phyloP scores from a whole-genome alignment of 2,329 filamentous ascomycete genomes.

The Phialocephala sp. region DNA sequence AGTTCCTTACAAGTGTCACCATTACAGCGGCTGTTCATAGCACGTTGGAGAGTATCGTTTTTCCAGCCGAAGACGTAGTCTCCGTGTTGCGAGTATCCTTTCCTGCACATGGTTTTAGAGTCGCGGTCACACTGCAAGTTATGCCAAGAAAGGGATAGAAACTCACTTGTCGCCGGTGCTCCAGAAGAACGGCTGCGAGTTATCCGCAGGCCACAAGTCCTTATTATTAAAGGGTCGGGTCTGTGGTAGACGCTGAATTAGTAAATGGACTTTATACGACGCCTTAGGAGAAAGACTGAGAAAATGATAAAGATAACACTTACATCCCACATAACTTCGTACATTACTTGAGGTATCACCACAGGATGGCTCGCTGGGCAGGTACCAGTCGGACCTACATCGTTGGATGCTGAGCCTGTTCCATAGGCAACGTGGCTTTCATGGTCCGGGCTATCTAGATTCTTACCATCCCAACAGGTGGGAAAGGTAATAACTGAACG shows the following conservation, averaged over 20 bases:
- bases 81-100: constrained; percentile 58
- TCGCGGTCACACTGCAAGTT: neutral
- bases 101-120: neutral
- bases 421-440: constrained; percentile 25
- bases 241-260: neutral
- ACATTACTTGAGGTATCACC: constrained; percentile 55
- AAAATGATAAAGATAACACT: constrained; percentile 30
- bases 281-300: neutral
- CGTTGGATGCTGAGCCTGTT: constrained; percentile 19
- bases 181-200: constrained; percentile 8
- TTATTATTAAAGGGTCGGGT: neutral
- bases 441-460: constrained; percentile 21
- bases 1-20: constrained; percentile 65
- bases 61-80: constrained; percentile 68
- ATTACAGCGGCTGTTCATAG: constrained; percentile 66
- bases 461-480: constrained; percentile 31
- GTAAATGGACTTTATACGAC: constrained; percentile 2
- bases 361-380: constrained; percentile 47
- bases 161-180: constrained; percentile 7
- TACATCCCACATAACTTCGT: constrained; percentile 55
- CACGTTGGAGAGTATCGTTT: constrained; percentile 52
- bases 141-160: neutral
- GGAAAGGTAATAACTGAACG: constrained; percentile 29
- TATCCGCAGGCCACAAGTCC: neutral
- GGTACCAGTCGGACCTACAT: constrained; percentile 26